Percentiles rank a stretch among this genome's conserved stretches.
Conservation (phyloP, 305 asterid species). For the Andrographis paniculata region DNA sequence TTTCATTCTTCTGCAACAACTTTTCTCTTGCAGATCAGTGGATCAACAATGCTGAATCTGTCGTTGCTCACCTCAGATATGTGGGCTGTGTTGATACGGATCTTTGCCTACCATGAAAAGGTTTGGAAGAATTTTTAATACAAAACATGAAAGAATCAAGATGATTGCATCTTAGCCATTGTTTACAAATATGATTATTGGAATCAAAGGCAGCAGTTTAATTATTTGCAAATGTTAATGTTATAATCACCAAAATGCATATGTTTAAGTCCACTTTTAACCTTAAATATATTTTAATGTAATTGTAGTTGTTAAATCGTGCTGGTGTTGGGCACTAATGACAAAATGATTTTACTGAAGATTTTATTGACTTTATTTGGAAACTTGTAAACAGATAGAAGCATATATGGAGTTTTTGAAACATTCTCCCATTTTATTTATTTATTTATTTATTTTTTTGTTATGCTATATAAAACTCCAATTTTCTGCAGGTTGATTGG, state of each 20-base stretch:
- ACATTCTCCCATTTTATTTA: too few species aligned
- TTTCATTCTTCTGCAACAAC: not conserved
- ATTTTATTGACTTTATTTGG: too few species aligned
- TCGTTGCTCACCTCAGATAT: constrained; percentile 93
- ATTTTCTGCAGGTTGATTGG: constrained; percentile 81
- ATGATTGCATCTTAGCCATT: not conserved
- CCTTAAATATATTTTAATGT: too few species aligned
- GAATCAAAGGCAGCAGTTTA: too few species aligned
- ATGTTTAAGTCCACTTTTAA: not conserved
- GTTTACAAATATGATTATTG: not conserved
- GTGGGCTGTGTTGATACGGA: constrained; percentile 96
- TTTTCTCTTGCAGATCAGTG: constrained; percentile 62
- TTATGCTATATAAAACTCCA: constrained; percentile 3
- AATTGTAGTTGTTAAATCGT: too few species aligned
- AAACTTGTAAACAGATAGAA: too few species aligned
- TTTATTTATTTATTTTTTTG: too few species aligned
- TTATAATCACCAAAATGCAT: not conserved
- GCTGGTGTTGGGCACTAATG: too few species aligned
- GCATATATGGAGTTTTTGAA: too few species aligned
- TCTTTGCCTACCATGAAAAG: constrained; percentile 91
- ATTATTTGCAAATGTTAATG: too few species aligned
- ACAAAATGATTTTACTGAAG: too few species aligned
- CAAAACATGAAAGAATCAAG: not conserved
- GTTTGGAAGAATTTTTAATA: constrained; percentile 22
- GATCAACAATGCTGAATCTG: constrained; percentile 83